A percentile compares a stretch with the other conserved stretches of the same genome.
phyloP scores from a whole-genome alignment of 1,139 yeast species.

The Blastobotrys proliferans region DNA sequence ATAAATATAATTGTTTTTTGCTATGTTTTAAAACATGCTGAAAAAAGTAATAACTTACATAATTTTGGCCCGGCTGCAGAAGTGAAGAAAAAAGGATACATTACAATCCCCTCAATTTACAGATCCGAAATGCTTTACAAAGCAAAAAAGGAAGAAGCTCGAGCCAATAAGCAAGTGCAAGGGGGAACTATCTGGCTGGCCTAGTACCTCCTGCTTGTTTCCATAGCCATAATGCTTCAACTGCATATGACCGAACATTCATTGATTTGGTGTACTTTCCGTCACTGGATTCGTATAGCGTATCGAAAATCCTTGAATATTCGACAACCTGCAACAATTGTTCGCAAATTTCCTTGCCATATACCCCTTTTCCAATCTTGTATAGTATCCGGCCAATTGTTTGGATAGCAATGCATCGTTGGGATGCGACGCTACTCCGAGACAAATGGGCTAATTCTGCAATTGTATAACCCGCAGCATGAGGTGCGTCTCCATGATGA shows the following conservation, averaged over 20 bases:
- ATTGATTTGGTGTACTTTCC: conserved; percentile 62
- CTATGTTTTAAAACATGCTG: too few species aligned
- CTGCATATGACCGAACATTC: conserved; percentile 79
- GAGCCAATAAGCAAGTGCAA: too few species aligned
- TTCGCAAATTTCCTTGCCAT: conserved; percentile 49
- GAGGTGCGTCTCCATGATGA: conserved; percentile 87
- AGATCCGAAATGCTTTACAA: too few species aligned
- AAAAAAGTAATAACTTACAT: too few species aligned
- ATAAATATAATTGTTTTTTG: too few species aligned
- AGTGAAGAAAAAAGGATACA: too few species aligned
- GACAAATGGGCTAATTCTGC: conserved; percentile 76
- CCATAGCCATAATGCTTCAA: conserved; percentile 95
- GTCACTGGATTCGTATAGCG: conserved; percentile 69
- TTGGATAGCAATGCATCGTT: conserved; percentile 79
- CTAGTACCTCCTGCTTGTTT: conserved; percentile 42
- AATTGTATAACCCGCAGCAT: conserved; percentile 87
- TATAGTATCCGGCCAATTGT: conserved; percentile 83
- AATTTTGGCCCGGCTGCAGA: too few species aligned
- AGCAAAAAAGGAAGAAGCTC: too few species aligned
- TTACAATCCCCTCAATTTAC: too few species aligned
- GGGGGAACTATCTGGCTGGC: conserved; percentile 3
- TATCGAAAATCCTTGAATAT: conserved; percentile 61
- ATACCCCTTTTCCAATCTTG: conserved; percentile 57
- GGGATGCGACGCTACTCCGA: conserved; percentile 78
- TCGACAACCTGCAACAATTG: conserved; percentile 75